These are phyloP conservation scores for Stenocarpella maydis DNA, from an alignment of 2,329 filamentous ascomycete species.

Conservation along the genomic window DNA sequence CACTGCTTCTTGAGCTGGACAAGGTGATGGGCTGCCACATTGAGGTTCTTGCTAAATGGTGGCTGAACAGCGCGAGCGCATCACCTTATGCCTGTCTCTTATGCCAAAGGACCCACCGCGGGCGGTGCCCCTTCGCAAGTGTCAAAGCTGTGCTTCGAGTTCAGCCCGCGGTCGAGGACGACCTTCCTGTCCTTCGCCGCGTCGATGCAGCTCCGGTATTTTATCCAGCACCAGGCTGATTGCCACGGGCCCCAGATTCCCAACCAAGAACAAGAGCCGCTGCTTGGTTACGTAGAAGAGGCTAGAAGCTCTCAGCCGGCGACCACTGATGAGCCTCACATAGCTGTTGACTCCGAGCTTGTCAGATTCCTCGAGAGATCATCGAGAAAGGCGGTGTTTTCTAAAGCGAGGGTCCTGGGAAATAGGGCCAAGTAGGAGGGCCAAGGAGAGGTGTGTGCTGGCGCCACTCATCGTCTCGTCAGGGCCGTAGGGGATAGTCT, in stretches of 20 bases:
- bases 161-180: not conserved
- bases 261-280: not conserved
- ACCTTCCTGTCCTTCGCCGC: not conserved
- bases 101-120: not conserved
- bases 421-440: not conserved
- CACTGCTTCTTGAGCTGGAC: not conserved
- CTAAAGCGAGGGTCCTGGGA: not conserved
- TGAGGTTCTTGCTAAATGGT: not conserved
- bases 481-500: not conserved
- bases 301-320: not conserved
- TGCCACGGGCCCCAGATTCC: not conserved
- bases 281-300: slow-evolving; percentile 7
- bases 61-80: not conserved
- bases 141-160: slow-evolving; percentile 11
- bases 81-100: not conserved
- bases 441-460: not conserved
- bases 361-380: not conserved
- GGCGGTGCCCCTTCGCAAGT: not conserved
- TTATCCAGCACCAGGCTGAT: not conserved
- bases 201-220: slow-evolving; percentile 8
- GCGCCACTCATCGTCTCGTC: not conserved
- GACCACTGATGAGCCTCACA: not conserved
- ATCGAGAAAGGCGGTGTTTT: not conserved
- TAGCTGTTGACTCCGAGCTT: slow-evolving; percentile 1
- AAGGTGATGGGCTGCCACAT: not conserved